Base-by-base conservation (phyloP, 1,284 basidiomycete genomes). In the Cutaneotrichosporon mucoides region DNA sequence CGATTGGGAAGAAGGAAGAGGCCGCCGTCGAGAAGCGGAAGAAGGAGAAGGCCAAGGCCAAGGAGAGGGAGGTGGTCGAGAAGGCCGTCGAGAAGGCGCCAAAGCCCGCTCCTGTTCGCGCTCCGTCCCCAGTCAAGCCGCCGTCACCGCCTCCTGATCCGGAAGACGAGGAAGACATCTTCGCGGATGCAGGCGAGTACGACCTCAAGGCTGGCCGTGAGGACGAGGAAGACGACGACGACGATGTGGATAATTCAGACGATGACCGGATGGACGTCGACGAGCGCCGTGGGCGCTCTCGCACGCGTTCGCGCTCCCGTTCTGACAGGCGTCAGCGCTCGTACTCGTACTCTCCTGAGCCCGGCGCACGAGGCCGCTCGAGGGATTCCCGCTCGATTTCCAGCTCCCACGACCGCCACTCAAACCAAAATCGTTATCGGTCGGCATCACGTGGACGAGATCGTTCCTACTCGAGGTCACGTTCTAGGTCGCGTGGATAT, bases 111-210 rank as follows among this genome's bases (percentile, higher is more conserved):
- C 24, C 24, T 24, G 24, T 24, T 24, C 58, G 41, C 36, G 53
- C 36, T 36, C 16, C 37, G 41, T 44, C 57, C 24, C 44, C 34
- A 15, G 53, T 51, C 46, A 42, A 51, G n/a, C 54, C 49, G 13
- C 43, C 55, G 0, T 56, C 61, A 24, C 24, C 24, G 1, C 53
- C 56, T 0, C 56, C 61, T 13, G 33, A 61, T 33, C 58, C 56
- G 35, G 56, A 69, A 12, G 78, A 80, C 8, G 81, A 81, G 35
- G 80, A 80, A n/a, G 81, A 83, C 60, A 95, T 95, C 57, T 96
- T 96, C 73, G 89, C 85, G 1, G 92, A 82, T 53, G 90, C 84
- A 1, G 91, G 88, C 7, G 89, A 91, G 45, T 96, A 95, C 73
- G 86, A 82, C 42, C 85, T 85, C 16, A 84, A 85, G 12, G 83